Percentiles rank a stretch among this genome's conserved stretches.
phyloP scores from a whole-genome alignment of 805 yeast genomes.

The Pichia membranifaciens region DNA sequence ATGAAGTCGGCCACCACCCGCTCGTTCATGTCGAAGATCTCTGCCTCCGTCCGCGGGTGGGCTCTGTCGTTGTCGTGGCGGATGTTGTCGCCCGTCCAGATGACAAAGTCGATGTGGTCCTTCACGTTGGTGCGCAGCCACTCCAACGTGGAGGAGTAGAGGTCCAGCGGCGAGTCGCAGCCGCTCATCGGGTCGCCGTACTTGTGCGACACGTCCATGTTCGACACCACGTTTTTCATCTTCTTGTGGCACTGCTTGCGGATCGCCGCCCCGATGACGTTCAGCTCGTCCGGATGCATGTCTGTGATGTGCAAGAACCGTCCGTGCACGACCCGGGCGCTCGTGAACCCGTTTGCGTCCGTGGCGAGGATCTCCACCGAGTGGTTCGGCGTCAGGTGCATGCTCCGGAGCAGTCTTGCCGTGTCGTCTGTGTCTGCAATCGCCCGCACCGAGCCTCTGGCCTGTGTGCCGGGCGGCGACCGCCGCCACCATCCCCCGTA shows the following conservation, averaged over 20 bases:
- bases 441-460: too few relatives aligned
- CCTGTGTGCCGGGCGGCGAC: too few relatives aligned
- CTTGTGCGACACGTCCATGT: constrained; percentile 46
- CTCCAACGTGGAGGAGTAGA: constrained; percentile 55
- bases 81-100: constrained; percentile 90
- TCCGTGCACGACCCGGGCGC: constrained; percentile 46
- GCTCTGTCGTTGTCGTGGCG: constrained; percentile 77
- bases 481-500: too few relatives aligned
- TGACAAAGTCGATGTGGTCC: constrained; percentile 76
- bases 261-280: constrained; percentile 45
- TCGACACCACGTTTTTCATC: constrained; percentile 30
- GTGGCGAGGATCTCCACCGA: constrained; percentile 25
- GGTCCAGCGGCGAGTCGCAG: constrained; percentile 66
- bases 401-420: constrained; percentile 25
- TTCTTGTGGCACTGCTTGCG: constrained; percentile 51
- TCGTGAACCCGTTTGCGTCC: constrained; percentile 4
- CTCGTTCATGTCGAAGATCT: constrained; percentile 66
- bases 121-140: constrained; percentile 62
- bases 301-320: constrained; percentile 83
- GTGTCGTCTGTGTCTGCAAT: constrained; percentile 16
- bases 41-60: constrained; percentile 65
- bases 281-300: constrained; percentile 75
- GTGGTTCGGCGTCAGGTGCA: constrained; percentile 38
- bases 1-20: constrained; percentile 48
- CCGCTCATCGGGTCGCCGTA: constrained; percentile 74